Conservation (phyloP, 495 filamentous ascomycete species). For the Aspergillus bertholletiae region DNA sequence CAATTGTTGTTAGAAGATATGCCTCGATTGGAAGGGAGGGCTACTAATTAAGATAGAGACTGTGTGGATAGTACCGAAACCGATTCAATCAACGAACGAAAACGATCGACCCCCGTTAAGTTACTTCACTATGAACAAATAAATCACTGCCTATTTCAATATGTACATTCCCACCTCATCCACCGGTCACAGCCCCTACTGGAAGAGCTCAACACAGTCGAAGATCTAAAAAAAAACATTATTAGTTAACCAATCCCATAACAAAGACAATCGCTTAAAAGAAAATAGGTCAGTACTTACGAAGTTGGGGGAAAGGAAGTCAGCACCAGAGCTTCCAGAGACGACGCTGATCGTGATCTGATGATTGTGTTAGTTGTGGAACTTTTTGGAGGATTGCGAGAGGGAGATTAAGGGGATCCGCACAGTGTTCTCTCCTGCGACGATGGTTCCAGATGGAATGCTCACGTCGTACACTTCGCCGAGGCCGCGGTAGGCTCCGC, state of each 20-base stretch:
- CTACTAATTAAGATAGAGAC: too few relatives aligned
- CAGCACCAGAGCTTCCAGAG: constrained; percentile 53
- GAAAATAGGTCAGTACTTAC: constrained; percentile 36
- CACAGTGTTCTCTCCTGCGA: constrained; percentile 55
- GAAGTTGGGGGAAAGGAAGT: constrained; percentile 57
- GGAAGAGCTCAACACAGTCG: constrained; percentile 53
- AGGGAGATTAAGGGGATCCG: background rate
- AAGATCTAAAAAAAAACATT: constrained; percentile 44
- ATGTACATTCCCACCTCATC: background rate
- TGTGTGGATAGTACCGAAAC: too few relatives aligned
- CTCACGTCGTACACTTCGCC: constrained; percentile 59
- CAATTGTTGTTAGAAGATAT: too few relatives aligned
- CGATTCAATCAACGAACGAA: background rate
- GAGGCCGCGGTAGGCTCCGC: constrained; percentile 59
- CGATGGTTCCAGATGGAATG: constrained; percentile 53
- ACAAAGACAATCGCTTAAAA: background rate
- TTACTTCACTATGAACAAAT: too few relatives aligned
- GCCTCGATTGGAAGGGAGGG: too few relatives aligned
- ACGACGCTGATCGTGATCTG: constrained; percentile 55
- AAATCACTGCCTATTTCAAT: too few relatives aligned
- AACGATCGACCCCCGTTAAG: too few relatives aligned
- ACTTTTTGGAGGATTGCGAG: background rate
- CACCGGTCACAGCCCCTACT: too few relatives aligned
- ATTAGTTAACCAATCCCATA: background rate
- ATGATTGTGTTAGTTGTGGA: background rate